Percentiles rank a stretch among this genome's conserved stretches.
These are phyloP conservation scores for Arachnomyces sp. DNA, from an alignment of 2,329 filamentous ascomycete species.

Conservation along the genomic window DNA sequence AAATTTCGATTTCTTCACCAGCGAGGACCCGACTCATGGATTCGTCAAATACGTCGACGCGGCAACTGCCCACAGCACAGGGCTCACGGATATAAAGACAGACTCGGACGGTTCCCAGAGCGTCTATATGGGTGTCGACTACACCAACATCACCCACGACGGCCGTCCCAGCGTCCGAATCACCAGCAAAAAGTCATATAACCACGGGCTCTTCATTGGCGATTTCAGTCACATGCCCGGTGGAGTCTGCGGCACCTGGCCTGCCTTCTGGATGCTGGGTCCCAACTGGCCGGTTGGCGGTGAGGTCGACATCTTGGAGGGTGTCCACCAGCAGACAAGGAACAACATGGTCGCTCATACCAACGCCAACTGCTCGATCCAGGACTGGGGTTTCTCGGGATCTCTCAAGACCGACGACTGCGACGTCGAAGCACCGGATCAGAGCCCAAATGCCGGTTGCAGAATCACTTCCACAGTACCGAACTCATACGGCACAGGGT, in stretches of 20 bases:
- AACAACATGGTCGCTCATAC: constrained; percentile 45
- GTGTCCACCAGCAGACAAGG: constrained; percentile 38
- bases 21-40: constrained; percentile 41
- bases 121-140: constrained; percentile 40
- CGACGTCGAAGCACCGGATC: constrained; percentile 35
- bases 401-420: constrained; percentile 41
- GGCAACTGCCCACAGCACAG: constrained; percentile 27
- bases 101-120: constrained; percentile 17
- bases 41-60: constrained; percentile 44
- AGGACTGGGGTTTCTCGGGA: constrained; percentile 42
- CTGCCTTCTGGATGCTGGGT: constrained; percentile 40
- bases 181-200: constrained; percentile 35
- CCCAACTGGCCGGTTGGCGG: constrained; percentile 34
- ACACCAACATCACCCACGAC: constrained; percentile 28
- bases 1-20: constrained; percentile 42
- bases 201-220: constrained; percentile 39
- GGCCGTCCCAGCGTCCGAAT: constrained; percentile 39
- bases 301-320: constrained; percentile 47
- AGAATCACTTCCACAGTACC: constrained; percentile 28
- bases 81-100: constrained; percentile 28
- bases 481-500: constrained; percentile 42
- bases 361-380: constrained; percentile 34
- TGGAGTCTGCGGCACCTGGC: constrained; percentile 44
- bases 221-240: constrained; percentile 43
- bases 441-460: constrained; percentile 34